Conservation (phyloP, 1,284 basidiomycete species). For the Papiliotrema nemorosa region DNA sequence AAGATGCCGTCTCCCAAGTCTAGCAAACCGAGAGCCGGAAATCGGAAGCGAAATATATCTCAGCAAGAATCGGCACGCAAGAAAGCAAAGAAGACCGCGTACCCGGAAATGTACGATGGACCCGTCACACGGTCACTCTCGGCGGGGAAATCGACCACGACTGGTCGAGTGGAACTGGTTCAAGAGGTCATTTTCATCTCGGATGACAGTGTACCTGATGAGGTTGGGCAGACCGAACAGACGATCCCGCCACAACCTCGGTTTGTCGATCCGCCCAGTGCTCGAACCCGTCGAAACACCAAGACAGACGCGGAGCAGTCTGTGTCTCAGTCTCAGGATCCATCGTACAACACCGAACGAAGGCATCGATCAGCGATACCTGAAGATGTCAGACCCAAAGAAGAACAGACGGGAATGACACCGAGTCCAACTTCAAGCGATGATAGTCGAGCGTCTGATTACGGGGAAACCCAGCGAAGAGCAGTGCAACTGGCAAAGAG, state of each 20-base stretch:
- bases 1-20: no score
- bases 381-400: not conserved
- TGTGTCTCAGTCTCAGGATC: not conserved
- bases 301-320: not conserved
- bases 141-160: no score
- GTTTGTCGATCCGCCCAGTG: not conserved
- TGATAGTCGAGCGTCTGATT: not conserved
- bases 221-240: not conserved
- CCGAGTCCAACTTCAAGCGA: not conserved
- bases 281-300: not conserved
- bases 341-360: not conserved
- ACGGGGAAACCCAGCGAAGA: not conserved
- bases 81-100: no score
- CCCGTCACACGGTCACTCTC: not conserved
- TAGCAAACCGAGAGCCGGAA: no score
- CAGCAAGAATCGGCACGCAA: no score
- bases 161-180: not conserved
- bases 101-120: no score
- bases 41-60: no score
- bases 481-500: no score
- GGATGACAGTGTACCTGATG: not conserved
- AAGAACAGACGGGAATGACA: not conserved
- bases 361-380: not conserved
- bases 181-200: not conserved
- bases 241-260: not conserved